These are phyloP conservation scores for Crithidia brevicula DNA, from an alignment of 208 protist species.

Conservation along the genomic window DNA sequence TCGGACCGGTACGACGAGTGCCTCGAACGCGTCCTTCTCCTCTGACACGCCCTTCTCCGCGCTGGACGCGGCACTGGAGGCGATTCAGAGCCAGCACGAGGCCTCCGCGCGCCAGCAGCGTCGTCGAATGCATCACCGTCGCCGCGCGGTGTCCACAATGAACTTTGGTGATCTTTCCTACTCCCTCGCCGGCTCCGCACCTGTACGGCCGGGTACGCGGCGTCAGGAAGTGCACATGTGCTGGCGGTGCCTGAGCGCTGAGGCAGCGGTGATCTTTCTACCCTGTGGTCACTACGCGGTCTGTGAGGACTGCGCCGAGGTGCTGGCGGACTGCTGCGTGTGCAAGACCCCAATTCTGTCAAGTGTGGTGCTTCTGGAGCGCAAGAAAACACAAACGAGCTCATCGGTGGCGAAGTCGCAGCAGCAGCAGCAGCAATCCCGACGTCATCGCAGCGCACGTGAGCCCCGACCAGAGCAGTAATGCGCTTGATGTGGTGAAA, in stretches of 20 bases:
- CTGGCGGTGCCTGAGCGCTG: constrained; percentile 67
- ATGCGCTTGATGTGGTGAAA: neutral
- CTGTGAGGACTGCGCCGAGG: constrained; percentile 53
- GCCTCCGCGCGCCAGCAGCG: constrained; percentile 17
- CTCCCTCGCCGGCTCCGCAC: constrained; percentile 41
- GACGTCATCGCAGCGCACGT: constrained; percentile 1
- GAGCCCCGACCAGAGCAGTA: neutral
- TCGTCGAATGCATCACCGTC: constrained; percentile 20
- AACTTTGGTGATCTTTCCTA: constrained; percentile 55
- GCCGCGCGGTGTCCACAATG: constrained; percentile 43
- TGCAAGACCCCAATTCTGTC: constrained; percentile 54
- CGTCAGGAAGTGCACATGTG: constrained; percentile 75
- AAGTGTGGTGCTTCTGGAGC: constrained; percentile 47
- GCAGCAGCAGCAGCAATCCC: constrained; percentile 4
- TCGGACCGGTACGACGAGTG: neutral
- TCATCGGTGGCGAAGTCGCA: constrained; percentile 3
- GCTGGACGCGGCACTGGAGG: constrained; percentile 17
- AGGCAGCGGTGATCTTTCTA: constrained; percentile 64
- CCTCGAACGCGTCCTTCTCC: constrained; percentile 14
- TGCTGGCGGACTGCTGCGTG: constrained; percentile 57
- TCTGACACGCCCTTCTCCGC: constrained; percentile 7
- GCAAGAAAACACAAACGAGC: constrained; percentile 1
- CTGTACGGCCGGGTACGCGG: constrained; percentile 40
- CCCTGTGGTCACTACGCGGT: constrained; percentile 77
- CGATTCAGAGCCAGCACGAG: constrained; percentile 24